Evolutionary conservation across 202 grass and related monocot species (phyloP).

Genomic region (Alloteropsis angusta): DNA sequence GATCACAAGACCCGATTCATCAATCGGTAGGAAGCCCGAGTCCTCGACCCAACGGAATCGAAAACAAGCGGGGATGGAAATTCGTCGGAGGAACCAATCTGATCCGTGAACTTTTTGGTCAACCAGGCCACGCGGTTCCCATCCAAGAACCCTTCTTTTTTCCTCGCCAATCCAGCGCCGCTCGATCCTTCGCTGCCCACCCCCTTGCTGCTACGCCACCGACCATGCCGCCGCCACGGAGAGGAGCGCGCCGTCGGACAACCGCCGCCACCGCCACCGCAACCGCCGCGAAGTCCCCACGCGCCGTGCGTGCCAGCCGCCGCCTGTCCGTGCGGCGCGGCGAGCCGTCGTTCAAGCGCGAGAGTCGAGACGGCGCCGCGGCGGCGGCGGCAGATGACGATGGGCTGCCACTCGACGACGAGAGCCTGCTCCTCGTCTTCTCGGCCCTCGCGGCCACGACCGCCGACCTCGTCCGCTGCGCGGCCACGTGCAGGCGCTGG

Average conservation of each 20-base stretch:
- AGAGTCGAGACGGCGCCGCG: neutral
- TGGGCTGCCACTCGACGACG: conserved; percentile 3
- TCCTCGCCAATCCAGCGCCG: neutral
- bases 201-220: neutral
- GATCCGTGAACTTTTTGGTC: neutral
- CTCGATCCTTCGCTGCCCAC: neutral
- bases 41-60: too few relatives aligned
- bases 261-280: neutral
- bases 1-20: too few relatives aligned
- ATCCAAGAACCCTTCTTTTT: neutral
- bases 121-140: neutral
- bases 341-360: conserved; percentile 11
- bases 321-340: conserved; percentile 2
- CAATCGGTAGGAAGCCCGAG: too few relatives aligned
- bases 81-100: neutral
- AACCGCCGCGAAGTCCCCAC: neutral
- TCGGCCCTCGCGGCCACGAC: neutral
- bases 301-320: neutral
- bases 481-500: conserved; percentile 6
- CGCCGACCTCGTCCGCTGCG: conserved; percentile 20
- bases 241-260: neutral
- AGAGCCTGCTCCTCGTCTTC: conserved; percentile 17
- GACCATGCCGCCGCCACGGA: conserved; percentile 21
- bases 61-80: too few relatives aligned
- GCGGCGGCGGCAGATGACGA: neutral